Evolutionary conservation across 2,329 filamentous ascomycete species (phyloP), one percentile per base, ranked within the genome.

Genomic region (Exserohilum turcica): DNA sequence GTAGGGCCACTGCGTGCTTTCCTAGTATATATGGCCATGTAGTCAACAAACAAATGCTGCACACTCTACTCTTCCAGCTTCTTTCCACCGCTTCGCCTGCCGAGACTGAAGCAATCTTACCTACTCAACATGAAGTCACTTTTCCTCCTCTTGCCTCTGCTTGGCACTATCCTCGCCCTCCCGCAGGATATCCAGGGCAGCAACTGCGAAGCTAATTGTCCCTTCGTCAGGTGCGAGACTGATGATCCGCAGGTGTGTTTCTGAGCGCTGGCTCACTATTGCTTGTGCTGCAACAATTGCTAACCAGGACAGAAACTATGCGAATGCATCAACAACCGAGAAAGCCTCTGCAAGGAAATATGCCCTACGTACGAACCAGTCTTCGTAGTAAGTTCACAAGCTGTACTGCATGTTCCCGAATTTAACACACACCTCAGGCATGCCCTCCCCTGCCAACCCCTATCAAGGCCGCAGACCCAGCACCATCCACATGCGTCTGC

Each of bases 251-350:
- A 35, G 39, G 47, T 50, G 29, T 21, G 39, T 21, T 8, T 13
- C 29, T 6, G 5, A 9, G 2, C 7, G 7, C 2, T 9, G 21
- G 1, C 21, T 18, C 1, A 9, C 13, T 0, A 3, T 18, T 6
- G 4, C 2, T 13, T 15, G 3, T 15, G 12, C 4, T 15, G 7
- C 10, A 12, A 4, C 12, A 9, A n/a, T 12, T 3, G 15, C 33
- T 16, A 13, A 39, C 3, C 18, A 0, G 3, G 1, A 16, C 12
- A 72, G 70, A 54, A 52, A 35, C 60, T 66, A 12, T 73, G 70
- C 47, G 38, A 56, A 31, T 73, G 70, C 42, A 44, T 66, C 42
- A 73, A 72, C 47, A 39, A 40, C 31, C 54, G 61, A 1, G 70
- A 73, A 49, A 55, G 47, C 21, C 36, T 54, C 0, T 73, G 70